Conservation (phyloP, 805 yeast species). For the Candida chilensis region DNA sequence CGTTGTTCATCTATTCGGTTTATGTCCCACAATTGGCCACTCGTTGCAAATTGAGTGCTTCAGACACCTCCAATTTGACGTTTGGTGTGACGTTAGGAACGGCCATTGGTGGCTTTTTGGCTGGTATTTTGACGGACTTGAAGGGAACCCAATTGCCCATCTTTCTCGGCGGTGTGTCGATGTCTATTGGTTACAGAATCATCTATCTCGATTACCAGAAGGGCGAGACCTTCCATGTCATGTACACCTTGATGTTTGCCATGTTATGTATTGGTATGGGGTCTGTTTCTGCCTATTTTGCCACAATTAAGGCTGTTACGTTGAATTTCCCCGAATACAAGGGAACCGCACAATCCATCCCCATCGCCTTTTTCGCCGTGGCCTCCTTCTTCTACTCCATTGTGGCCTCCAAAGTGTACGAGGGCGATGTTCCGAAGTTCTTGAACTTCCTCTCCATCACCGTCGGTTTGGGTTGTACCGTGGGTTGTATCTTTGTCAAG, state of each 20-base stretch:
- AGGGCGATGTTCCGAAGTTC: slow-evolving; percentile 13
- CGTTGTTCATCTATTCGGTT: slow-evolving; percentile 21
- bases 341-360: slow-evolving; percentile 24
- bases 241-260: slow-evolving; percentile 9
- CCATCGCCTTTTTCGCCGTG: slow-evolving; percentile 26
- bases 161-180: slow-evolving; percentile 13
- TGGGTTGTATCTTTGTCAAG: slow-evolving; percentile 20
- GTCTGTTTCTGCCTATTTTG: slow-evolving; percentile 21
- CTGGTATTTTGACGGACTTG: slow-evolving; percentile 20
- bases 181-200: slow-evolving; percentile 17
- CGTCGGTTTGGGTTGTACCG: slow-evolving; percentile 12
- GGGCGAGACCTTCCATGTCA: slow-evolving; percentile 3
- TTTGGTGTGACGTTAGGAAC: slow-evolving; percentile 20
- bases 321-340: slow-evolving; percentile 18
- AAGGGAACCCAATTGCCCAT: slow-evolving; percentile 24
- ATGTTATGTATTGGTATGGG: slow-evolving; percentile 23
- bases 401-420: slow-evolving; percentile 10
- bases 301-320: slow-evolving; percentile 22
- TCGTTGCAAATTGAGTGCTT: slow-evolving; percentile 15
- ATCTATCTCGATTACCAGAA: slow-evolving; percentile 6
- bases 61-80: slow-evolving; percentile 18
- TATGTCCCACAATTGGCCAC: slow-evolving; percentile 21
- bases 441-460: slow-evolving; percentile 12
- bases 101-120: slow-evolving; percentile 19
- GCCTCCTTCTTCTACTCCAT: slow-evolving; percentile 16